Percentiles rank a stretch among this genome's conserved stretches.
These are phyloP conservation scores for Helicocarpus griseus DNA, from an alignment of 2,329 filamentous ascomycete genomes.

Conservation along the genomic window DNA sequence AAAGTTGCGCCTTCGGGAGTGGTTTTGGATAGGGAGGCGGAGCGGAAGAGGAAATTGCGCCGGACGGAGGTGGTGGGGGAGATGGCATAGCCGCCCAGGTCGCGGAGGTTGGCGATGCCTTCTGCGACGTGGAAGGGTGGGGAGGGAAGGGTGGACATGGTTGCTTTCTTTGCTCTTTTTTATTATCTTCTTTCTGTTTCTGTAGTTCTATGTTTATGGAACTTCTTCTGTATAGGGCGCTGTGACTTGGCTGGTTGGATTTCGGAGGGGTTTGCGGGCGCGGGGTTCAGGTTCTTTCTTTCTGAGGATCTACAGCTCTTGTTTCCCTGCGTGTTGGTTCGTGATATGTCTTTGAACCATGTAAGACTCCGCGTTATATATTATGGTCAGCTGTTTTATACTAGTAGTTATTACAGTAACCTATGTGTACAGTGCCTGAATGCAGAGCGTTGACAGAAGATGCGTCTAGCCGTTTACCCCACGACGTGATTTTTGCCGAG, in stretches of 20 bases:
- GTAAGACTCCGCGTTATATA: no score
- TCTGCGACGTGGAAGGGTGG: conserved; percentile 27
- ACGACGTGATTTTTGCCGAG: neutral
- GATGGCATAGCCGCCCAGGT: conserved; percentile 52
- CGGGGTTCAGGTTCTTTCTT: no score
- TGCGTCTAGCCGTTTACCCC: neutral
- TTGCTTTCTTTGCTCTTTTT: conserved; percentile 1
- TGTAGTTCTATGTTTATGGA: neutral
- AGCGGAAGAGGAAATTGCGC: conserved; percentile 53
- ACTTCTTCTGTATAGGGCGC: neutral
- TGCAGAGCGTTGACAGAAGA: no score
- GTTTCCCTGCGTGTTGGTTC: no score
- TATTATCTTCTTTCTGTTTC: neutral
- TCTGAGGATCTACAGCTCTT: no score
- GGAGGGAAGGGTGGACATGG: conserved; percentile 8
- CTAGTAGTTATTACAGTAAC: neutral
- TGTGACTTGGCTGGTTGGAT: no score
- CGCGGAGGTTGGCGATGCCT: conserved; percentile 59
- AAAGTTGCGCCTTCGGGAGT: conserved; percentile 44
- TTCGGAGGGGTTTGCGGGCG: neutral
- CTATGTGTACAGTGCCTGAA: no score
- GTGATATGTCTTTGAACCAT: no score
- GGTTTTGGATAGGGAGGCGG: conserved; percentile 55
- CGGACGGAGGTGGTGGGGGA: conserved; percentile 34
- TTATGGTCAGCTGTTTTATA: no score